Conservation (phyloP, 768 basidiomycete genomes). For the Macrocybe gigantea region DNA sequence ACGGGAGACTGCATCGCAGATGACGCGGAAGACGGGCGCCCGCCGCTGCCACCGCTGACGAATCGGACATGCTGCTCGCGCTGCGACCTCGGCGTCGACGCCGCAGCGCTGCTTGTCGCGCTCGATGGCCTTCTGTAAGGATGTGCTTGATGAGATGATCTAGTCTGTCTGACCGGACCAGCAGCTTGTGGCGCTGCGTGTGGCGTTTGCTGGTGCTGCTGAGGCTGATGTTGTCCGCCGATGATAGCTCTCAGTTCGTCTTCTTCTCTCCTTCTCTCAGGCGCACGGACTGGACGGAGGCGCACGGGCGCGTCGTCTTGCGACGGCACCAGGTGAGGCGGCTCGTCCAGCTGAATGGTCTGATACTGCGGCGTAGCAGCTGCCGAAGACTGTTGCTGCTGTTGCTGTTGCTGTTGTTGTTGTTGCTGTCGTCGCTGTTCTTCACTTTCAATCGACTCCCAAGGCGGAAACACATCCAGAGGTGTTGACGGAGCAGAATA, state of each 20-base stretch:
- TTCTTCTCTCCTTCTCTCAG: slow-evolving; percentile 19
- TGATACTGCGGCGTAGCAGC: slow-evolving; percentile 17
- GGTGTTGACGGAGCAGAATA: slow-evolving; percentile 46
- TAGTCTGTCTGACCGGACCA: slow-evolving; percentile 10
- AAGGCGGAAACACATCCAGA: slow-evolving; percentile 31
- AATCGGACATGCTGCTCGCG: no score
- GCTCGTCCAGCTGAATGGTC: slow-evolving; percentile 24
- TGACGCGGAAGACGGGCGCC: no score
- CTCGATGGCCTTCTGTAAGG: slow-evolving; percentile 10
- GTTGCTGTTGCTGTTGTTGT: slow-evolving; percentile 22
- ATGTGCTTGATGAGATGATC: slow-evolving; percentile 10
- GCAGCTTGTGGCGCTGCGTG: neutral
- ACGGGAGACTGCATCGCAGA: no score
- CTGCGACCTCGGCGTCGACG: slow-evolving; percentile 6
- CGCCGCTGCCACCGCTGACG: no score
- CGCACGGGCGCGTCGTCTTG: slow-evolving; percentile 27
- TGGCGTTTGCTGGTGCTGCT: no score
- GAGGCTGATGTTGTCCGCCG: no score
- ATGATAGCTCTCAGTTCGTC: slow-evolving; percentile 12
- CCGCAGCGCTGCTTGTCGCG: slow-evolving; percentile 10
- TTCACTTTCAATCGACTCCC: slow-evolving; percentile 36
- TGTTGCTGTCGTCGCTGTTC: slow-evolving; percentile 32
- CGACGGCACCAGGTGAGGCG: slow-evolving; percentile 22
- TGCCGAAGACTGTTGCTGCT: slow-evolving; percentile 21
- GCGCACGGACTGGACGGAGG: slow-evolving; percentile 20